These are phyloP conservation scores for Kitagawia praeruptora DNA, from an alignment of 129 eudicot species.

Conservation along the genomic window DNA sequence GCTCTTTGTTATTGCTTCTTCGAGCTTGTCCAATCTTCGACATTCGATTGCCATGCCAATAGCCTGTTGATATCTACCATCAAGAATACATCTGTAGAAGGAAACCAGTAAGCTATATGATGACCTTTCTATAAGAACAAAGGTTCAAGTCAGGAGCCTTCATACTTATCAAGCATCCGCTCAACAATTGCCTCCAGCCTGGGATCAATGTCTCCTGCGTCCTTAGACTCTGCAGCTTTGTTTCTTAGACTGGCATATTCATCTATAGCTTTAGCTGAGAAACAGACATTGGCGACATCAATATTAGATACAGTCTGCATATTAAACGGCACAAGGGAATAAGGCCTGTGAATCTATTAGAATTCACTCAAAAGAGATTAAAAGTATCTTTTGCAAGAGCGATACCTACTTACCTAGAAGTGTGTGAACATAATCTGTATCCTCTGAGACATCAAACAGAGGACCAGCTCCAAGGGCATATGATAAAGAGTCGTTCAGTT, in stretches of 20 bases:
- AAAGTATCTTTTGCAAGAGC: background rate
- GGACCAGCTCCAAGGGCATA: conserved; percentile 97
- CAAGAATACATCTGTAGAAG: conserved; percentile 60
- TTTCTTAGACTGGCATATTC: conserved; percentile 76
- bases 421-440: conserved; percentile 80
- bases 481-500: conserved; percentile 68
- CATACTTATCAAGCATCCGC: conserved; percentile 95
- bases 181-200: conserved; percentile 91
- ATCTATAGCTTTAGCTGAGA: conserved; percentile 89
- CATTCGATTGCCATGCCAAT: conserved; percentile 93
- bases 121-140: background rate
- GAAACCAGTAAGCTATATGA: background rate
- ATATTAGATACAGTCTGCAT: background rate
- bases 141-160: background rate
- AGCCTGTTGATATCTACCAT: conserved; percentile 88
- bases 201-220: conserved; percentile 58
- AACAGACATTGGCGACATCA: background rate
- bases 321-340: background rate
- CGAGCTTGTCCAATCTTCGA: conserved; percentile 86
- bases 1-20: conserved; percentile 78
- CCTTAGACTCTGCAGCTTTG: conserved; percentile 70
- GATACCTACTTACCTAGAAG: conserved; percentile 54
- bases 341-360: background rate
- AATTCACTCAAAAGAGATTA: background rate
- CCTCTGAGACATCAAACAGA: conserved; percentile 85